Conservation (phyloP, 2,329 filamentous ascomycete genomes). For the Rhinocladiella similis region DNA sequence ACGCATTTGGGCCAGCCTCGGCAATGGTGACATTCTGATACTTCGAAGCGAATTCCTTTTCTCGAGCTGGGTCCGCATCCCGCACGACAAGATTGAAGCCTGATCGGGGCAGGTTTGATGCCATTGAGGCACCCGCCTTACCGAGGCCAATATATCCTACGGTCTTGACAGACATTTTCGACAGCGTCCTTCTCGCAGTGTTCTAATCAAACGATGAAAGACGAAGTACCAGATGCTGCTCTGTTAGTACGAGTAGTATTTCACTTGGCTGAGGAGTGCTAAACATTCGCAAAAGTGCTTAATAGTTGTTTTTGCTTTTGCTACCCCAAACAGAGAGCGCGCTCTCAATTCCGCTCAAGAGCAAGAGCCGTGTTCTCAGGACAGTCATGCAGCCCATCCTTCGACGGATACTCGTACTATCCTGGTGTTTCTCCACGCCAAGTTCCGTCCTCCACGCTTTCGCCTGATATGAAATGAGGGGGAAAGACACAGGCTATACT, state of each 20-base stretch:
- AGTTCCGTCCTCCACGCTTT: no score
- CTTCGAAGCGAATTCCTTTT: constrained; percentile 73
- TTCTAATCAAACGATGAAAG: neutral
- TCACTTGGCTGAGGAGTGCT: neutral
- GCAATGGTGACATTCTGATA: constrained; percentile 61
- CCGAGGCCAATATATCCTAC: constrained; percentile 39
- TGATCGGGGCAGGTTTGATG: constrained; percentile 35
- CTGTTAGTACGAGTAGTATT: neutral
- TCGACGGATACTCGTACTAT: neutral
- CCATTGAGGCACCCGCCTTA: constrained; percentile 37
- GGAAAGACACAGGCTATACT: neutral
- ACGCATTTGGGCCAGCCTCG: constrained; percentile 29
- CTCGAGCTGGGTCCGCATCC: constrained; percentile 55
- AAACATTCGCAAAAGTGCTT: neutral
- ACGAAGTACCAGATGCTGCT: neutral
- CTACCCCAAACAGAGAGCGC: constrained; percentile 1
- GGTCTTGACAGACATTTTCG: constrained; percentile 15
- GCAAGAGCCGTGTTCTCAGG: neutral
- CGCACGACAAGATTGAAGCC: constrained; percentile 35
- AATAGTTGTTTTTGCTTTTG: neutral
- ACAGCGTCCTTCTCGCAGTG: no score
- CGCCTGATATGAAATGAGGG: neutral
- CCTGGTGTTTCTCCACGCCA: neutral
- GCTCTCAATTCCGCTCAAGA: neutral
- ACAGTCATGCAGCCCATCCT: neutral